Base-by-base conservation (phyloP, 2,329 filamentous ascomycete species). In the Sclerotiophoma versabilis region DNA sequence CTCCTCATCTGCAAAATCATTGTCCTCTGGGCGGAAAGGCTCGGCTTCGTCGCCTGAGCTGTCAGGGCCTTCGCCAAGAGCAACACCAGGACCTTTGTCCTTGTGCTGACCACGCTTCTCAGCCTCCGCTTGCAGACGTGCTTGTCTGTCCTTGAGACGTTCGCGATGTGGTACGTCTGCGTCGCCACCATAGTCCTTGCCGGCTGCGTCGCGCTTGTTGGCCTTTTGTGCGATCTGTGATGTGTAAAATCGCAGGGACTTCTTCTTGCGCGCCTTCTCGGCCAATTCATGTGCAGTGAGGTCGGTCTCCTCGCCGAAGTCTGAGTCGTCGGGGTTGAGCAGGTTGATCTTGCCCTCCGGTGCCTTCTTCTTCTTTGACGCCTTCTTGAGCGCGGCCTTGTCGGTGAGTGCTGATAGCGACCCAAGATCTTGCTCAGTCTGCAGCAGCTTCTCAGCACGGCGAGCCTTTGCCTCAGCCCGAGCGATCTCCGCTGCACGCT, bases 161-260 rank as follows among this genome's bases (percentile, higher is more conserved):
- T 99, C 95, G 51, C 93, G 87, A 74, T 97, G 88, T 2, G 95
- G 95, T 46, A 96, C 84, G 75, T 96, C 91, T 63, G 84, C 83
- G 71, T 96, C 91, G 64, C 91, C 91, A 62, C 91, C 91, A 1
- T 87, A 85, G 53, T 90, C 87, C 57, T 87, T 85, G 34, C 89
- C 88, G 32, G 88, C 89, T 26, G 82, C 86, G 5, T 87, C 86
- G 49, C 91, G 91, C 73, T 91, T 93, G 79, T 92, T 96, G 51
- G 91, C 87, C 77, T 97, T 98, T 74, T 98, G 93, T 23, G 91
- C 89, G 62, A 99, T 95, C 74, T 99, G 95, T 3, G 93, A 96
- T 2, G 96, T 98, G 83, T 99, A 99, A 82, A 99, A 99, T 59
- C 92, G 90, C 53, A 99, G 84, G 60, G 87, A 92, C 81, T 96